Percentiles rank a stretch among this genome's conserved stretches.
These are phyloP conservation scores for Santalum album DNA, from an alignment of 164 flowering plant species.

Conservation along the genomic window DNA sequence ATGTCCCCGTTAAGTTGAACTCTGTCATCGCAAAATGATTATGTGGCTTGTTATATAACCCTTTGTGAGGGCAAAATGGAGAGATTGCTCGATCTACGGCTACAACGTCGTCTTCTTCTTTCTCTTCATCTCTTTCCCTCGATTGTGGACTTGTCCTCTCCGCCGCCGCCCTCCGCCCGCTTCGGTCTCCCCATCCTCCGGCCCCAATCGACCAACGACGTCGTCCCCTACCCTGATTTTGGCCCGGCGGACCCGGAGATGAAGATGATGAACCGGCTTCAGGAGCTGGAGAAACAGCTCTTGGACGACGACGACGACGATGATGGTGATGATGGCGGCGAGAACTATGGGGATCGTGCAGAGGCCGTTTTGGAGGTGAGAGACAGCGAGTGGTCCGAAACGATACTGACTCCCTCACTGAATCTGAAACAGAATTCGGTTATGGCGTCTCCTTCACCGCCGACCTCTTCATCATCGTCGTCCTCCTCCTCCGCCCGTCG, in stretches of 20 bases:
- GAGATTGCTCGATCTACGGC: too few relatives aligned
- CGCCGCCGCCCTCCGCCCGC: constrained; percentile 17
- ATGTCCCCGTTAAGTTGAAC: too few relatives aligned
- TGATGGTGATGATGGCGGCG: too few relatives aligned
- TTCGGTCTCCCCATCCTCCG: constrained; percentile 24
- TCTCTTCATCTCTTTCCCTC: too few relatives aligned
- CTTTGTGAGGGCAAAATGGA: too few relatives aligned
- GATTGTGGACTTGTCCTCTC: constrained; percentile 26
- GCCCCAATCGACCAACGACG: too few relatives aligned
- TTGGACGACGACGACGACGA: constrained; percentile 57
- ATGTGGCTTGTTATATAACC: too few relatives aligned
- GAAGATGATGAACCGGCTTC: constrained; percentile 49
- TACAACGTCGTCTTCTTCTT: too few relatives aligned
- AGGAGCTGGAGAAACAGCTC: constrained; percentile 67
- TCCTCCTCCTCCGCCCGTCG: constrained; percentile 18
- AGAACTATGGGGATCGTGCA: too few relatives aligned
- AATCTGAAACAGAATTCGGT: background rate
- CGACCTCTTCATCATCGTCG: constrained; percentile 37
- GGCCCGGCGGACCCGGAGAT: constrained; percentile 39
- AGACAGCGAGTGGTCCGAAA: constrained; percentile 77
- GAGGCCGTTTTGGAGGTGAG: constrained; percentile 48
- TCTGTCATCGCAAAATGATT: too few relatives aligned
- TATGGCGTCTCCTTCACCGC: constrained; percentile 19
- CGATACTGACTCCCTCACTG: constrained; percentile 24
- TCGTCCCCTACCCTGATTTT: too few relatives aligned